Percentiles rank a stretch among this genome's conserved stretches.
Evolutionary conservation across 768 basidiomycete genomes (phyloP).

Genomic region (Tricholoma hemisulphureum): DNA sequence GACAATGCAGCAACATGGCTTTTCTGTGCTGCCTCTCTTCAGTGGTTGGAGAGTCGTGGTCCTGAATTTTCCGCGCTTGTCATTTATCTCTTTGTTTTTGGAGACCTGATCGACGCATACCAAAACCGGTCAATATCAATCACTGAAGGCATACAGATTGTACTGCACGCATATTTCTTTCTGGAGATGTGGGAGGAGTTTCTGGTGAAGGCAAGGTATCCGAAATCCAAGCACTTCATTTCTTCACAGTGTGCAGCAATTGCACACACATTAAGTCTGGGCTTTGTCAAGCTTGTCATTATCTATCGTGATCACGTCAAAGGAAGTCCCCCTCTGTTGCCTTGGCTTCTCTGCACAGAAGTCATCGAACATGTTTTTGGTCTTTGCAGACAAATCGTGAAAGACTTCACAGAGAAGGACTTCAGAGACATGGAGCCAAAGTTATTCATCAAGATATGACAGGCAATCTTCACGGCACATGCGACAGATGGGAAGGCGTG

Average conservation of each 20-base stretch:
- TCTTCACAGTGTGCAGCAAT: slow-evolving; percentile 40
- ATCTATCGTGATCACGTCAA: slow-evolving; percentile 33
- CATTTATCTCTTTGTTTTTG: slow-evolving; percentile 14
- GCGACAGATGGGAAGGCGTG: slow-evolving; percentile 16
- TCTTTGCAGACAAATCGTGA: slow-evolving; percentile 21
- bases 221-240: slow-evolving; percentile 24
- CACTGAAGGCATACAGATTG: slow-evolving; percentile 26
- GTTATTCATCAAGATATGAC: slow-evolving; percentile 21
- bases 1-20: slow-evolving; percentile 40
- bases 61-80: too few relatives aligned
- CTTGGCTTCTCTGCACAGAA: slow-evolving; percentile 32
- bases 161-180: slow-evolving; percentile 31
- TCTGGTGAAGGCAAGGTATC: too few relatives aligned
- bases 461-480: slow-evolving; percentile 13
- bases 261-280: slow-evolving; percentile 27
- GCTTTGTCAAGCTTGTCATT: slow-evolving; percentile 28
- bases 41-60: neutral
- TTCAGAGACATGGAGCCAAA: slow-evolving; percentile 28
- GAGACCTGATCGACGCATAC: slow-evolving; percentile 36
- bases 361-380: slow-evolving; percentile 37
- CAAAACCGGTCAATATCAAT: slow-evolving; percentile 32
- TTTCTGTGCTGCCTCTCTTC: slow-evolving; percentile 25
- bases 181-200: slow-evolving; percentile 28
- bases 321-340: slow-evolving; percentile 10
- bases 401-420: slow-evolving; percentile 36